phyloP scores from a whole-genome alignment of 2,329 filamentous ascomycete species.

The Pseudocercospora macadamiae region DNA sequence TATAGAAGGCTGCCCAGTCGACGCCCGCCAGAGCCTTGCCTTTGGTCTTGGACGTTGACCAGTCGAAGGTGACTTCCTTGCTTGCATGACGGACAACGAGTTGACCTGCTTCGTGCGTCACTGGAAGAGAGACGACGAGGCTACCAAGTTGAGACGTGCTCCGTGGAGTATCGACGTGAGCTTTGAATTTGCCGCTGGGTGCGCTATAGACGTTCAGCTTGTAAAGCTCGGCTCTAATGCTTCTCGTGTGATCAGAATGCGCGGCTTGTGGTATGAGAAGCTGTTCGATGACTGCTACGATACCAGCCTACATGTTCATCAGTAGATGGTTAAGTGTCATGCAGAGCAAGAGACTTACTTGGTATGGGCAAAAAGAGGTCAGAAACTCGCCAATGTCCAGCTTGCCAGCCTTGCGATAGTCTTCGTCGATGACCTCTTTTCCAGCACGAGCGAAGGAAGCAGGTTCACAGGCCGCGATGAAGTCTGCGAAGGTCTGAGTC shows the following conservation, averaged over 20 bases:
- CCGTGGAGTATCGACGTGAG: conserved; percentile 36
- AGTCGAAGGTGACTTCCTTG: conserved; percentile 46
- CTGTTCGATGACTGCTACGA: conserved; percentile 56
- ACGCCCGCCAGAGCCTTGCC: conserved; percentile 13
- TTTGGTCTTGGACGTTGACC: conserved; percentile 32
- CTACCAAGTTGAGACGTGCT: conserved; percentile 30
- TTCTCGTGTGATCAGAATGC: conserved; percentile 2
- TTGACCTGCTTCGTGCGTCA: conserved; percentile 43
- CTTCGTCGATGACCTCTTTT: conserved; percentile 55
- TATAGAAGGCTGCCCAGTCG: conserved; percentile 58
- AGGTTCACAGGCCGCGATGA: conserved; percentile 38
- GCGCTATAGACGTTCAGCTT: conserved; percentile 55
- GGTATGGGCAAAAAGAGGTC: conserved; percentile 55
- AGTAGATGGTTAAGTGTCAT: not conserved
- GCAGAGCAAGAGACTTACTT: conserved; percentile 20
- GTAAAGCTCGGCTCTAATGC: conserved; percentile 55
- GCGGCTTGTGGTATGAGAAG: conserved; percentile 44
- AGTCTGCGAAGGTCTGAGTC: conserved; percentile 7
- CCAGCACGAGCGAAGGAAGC: conserved; percentile 54
- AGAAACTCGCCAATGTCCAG: conserved; percentile 52
- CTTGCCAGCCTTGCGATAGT: conserved; percentile 57
- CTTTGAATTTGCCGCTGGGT: conserved; percentile 28
- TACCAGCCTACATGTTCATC: conserved; percentile 41
- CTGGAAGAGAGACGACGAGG: conserved; percentile 30
- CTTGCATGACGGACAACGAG: conserved; percentile 49